Evolutionary conservation across 345 rosid genomes (phyloP), one percentile per base, ranked within the genome.

Genomic region (Linum trigynum): DNA sequence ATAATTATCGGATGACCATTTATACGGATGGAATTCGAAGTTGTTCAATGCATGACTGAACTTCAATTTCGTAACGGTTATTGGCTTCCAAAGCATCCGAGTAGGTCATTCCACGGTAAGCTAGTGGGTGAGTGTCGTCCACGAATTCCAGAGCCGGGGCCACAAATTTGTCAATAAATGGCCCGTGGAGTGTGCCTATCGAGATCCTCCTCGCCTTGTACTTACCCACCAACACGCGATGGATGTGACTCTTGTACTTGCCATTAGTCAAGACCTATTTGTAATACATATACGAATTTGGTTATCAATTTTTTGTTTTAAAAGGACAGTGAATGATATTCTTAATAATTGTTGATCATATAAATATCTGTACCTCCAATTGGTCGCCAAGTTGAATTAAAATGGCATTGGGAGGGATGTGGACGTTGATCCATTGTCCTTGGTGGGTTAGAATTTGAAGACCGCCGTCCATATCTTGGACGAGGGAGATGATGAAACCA

Each of bases 121-220:
- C 70, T 4, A 38, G 32, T 0, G 73, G 67, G 57, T 62, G 64
- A 38, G 38, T 23, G 7, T 57, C 45, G 5, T 69, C 67, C n/a
- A 69, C 61, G 4, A 74, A 62, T 61, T 62, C 73, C 17, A 45
- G 16, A 0, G 63, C 70, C 9, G 77, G 78, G 17, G 61, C 42
- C 3, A 74, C 67, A 8, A 61, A 12, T 36, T 63, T 53, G 16
- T 74, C 67, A 42, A 69, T 8, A n/a, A 66, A 58, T 10, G 74
- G 77, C 65, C 77, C 74, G 39, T 69, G 74, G 35, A 74, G 67
- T 14, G 74, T 65, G 50, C 70, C 74, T 59, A 74, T 15, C 0
- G 74, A 69, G 7, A 74, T 65, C n/a, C 77, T 65, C 51, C 55
- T 65, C 2, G 65, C 55, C 59, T 74, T 53, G 57, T 69, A 69